Conservation (phyloP, 2,329 filamentous ascomycete species). For the Ophiostoma ulmi region DNA sequence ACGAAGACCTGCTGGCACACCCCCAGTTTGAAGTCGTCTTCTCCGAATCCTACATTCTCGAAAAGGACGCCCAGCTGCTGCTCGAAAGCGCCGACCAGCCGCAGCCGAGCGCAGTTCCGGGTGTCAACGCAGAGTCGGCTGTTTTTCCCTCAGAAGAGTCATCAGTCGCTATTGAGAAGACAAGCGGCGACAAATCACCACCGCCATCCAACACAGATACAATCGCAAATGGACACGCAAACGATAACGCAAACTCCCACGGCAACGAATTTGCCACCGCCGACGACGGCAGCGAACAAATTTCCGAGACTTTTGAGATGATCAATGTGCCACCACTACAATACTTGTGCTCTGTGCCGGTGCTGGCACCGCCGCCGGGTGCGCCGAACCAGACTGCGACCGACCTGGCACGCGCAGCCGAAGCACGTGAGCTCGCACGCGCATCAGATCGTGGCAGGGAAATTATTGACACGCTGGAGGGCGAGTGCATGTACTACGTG, state of each 20-base stretch:
- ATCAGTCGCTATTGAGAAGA: background rate
- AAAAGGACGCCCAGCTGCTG: constrained; percentile 61
- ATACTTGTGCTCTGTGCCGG: constrained; percentile 81
- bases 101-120: constrained; percentile 6
- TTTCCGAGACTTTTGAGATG: constrained; percentile 59
- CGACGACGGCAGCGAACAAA: constrained; percentile 36
- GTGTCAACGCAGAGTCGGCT: background rate
- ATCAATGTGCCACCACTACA: constrained; percentile 64
- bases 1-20: constrained; percentile 81
- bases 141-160: background rate
- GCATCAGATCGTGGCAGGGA: constrained; percentile 76
- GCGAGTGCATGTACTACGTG: constrained; percentile 72
- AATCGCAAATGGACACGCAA: background rate
- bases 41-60: constrained; percentile 64
- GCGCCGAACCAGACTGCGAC: constrained; percentile 60
- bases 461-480: constrained; percentile 70
- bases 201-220: background rate
- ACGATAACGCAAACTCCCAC: background rate
- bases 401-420: constrained; percentile 63
- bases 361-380: constrained; percentile 53
- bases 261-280: constrained; percentile 29
- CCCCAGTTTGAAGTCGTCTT: constrained; percentile 86
- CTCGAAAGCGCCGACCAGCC: constrained; percentile 40
- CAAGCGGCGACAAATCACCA: background rate
- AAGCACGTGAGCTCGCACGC: constrained; percentile 72